Base-by-base conservation (phyloP, 768 basidiomycete genomes). In the Cystofilobasidium bisporidii region DNA sequence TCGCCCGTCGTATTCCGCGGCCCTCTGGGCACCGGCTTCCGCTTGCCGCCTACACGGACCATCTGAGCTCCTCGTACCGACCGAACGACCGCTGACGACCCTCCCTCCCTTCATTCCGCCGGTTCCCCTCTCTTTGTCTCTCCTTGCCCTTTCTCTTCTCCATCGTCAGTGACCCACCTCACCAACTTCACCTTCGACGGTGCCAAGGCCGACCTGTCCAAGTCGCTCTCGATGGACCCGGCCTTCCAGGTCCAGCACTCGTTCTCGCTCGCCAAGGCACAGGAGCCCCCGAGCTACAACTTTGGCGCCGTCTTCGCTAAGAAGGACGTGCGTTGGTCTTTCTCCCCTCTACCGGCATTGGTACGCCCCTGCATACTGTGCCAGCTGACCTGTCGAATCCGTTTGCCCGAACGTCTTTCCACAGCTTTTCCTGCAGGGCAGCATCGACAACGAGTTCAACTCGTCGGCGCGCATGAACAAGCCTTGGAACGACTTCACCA, bases 181-280 rank as follows among this genome's bases (percentile, higher is more conserved):
- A 88, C 87, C 55, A 96, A 94, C 81, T 94, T 87, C 80, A 85
- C 91, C 75, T 98, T 98, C 77, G 96, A 99, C 81, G 96, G 96
- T 71, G 96, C 88, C 32, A 83, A 93, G 72, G 96, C 94, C 38
- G 96, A 99, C 81, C 81, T 98, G 73, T 87, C 89, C 58, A 99
- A 98, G 80, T 87, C 84, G 72, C 81, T 98, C 72, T 94, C 91
- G 33, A 82, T 87, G 77, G 89, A 85, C 77, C 96, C 96, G n/a
- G 85, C 89, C 61, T 98, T 98, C 84, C 94, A 98, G 81, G 88
- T 97, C 73, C 93, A 92, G 69, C 96, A 99, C 78, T 89, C 91
- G 28, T 97, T 99, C 79, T 82, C 86, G 68, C 81, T 97, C 66
- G 96, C 91, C 24, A 91, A 90, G 24, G 87, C 88, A 77, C 84